Evolutionary conservation across 495 filamentous ascomycete genomes (phyloP).

Genomic region (Diplogelasinospora grovesii): DNA sequence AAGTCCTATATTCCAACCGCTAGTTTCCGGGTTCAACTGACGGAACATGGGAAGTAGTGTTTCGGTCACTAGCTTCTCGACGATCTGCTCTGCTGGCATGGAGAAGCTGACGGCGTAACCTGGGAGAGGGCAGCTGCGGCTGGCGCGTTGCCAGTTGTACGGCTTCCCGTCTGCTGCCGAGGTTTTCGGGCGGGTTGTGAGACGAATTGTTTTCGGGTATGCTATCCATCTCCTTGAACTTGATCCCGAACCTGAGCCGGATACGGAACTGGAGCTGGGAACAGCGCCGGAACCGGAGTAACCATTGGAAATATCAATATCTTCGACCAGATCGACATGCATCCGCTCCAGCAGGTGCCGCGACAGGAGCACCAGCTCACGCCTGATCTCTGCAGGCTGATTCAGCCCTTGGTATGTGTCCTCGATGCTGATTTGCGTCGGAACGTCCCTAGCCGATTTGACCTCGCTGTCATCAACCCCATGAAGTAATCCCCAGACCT

Average conservation of each 20-base stretch:
- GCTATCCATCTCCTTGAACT: conserved; percentile 34
- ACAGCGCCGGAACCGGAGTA: too few species aligned
- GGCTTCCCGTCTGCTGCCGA: conserved; percentile 23
- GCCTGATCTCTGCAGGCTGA: conserved; percentile 47
- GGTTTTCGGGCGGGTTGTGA: conserved; percentile 63
- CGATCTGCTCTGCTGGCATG: conserved; percentile 49
- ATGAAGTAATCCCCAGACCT: conserved; percentile 55
- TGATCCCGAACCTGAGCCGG: too few species aligned
- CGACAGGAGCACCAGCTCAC: conserved; percentile 57
- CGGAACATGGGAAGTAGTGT: conserved; percentile 62
- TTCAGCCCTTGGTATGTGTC: conserved; percentile 71
- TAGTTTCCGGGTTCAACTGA: conserved; percentile 59
- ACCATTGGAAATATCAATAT: neutral
- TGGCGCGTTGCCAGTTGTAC: conserved; percentile 52
- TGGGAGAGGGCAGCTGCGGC: conserved; percentile 62
- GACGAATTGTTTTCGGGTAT: conserved; percentile 55
- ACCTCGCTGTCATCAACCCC: conserved; percentile 63
- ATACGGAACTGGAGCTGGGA: too few species aligned
- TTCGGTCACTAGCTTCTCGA: conserved; percentile 63
- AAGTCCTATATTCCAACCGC: conserved; percentile 70
- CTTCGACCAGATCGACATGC: conserved; percentile 61
- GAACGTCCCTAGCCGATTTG: conserved; percentile 60
- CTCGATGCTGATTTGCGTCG: conserved; percentile 89
- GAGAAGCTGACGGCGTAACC: conserved; percentile 43
- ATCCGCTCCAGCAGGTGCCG: conserved; percentile 71